These are phyloP conservation scores for Aurantiochytrium sp. DNA, from an alignment of 108 stramenopile genomes.

Conservation along the genomic window DNA sequence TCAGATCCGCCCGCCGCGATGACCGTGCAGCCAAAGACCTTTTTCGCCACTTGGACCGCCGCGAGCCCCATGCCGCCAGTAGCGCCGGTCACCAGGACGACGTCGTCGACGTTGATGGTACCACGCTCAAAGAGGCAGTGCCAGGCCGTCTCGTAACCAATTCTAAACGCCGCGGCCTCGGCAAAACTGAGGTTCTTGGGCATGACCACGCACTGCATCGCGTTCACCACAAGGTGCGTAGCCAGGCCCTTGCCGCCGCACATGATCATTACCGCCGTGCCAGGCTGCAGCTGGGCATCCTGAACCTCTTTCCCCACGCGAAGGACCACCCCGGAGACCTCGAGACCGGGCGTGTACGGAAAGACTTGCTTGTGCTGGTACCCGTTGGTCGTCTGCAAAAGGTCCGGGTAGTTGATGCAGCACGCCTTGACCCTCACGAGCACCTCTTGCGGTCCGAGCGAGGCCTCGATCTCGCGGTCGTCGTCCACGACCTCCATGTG, in stretches of 20 bases:
- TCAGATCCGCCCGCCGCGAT: constrained; percentile 17
- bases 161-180: background rate
- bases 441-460: background rate
- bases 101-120: background rate
- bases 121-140: constrained; percentile 15
- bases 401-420: background rate
- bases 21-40: constrained; percentile 19
- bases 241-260: background rate
- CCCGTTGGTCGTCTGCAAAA: constrained; percentile 12
- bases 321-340: background rate
- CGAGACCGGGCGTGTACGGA: constrained; percentile 27
- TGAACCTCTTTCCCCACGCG: background rate
- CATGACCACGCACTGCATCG: background rate
- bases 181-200: background rate
- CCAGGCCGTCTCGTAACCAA: constrained; percentile 20
- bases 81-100: constrained; percentile 3
- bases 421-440: background rate
- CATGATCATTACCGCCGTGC: background rate
- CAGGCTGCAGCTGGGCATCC: background rate
- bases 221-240: background rate
- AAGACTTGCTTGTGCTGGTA: background rate
- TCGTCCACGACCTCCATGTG: background rate
- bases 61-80: constrained; percentile 18
- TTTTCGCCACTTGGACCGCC: background rate
- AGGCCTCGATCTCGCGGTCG: background rate